Evolutionary conservation across 1,284 basidiomycete species (phyloP).

Genomic region (Rhodotorula sp.): DNA sequence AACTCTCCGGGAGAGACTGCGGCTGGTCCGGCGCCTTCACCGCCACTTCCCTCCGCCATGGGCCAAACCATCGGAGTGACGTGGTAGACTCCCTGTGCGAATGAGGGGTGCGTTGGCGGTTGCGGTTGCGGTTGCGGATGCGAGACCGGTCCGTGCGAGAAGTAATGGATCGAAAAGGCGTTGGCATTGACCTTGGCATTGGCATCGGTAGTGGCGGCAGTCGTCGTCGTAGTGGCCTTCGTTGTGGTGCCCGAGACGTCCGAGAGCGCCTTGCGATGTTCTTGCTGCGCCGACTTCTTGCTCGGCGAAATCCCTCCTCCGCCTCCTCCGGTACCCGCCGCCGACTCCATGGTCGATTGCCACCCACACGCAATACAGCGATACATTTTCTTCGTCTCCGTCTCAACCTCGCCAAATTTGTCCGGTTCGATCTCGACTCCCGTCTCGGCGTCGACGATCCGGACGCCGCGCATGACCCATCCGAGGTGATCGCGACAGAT

Average conservation of each 20-base stretch:
- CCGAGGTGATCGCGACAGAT: conserved; percentile 26
- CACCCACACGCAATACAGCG: conserved; percentile 11
- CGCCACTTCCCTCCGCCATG: too few relatives aligned
- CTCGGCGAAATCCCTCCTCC: neutral
- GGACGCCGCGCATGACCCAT: conserved; percentile 3
- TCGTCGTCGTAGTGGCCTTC: neutral
- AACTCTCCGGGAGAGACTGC: too few relatives aligned
- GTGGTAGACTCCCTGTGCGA: too few relatives aligned
- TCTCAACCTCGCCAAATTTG: neutral
- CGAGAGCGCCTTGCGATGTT: neutral
- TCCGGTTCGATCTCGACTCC: neutral
- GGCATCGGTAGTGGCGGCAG: neutral
- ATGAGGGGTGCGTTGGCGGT: too few relatives aligned
- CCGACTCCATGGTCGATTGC: conserved; percentile 3
- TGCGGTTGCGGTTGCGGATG: neutral
- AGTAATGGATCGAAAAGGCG: conserved; percentile 31
- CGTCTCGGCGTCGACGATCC: neutral
- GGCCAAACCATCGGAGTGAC: too few relatives aligned
- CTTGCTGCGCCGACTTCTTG: neutral
- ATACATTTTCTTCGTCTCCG: conserved; percentile 9
- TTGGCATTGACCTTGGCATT: neutral
- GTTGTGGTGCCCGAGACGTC: too few relatives aligned
- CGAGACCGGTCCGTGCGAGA: conserved; percentile 13
- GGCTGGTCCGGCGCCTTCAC: too few relatives aligned
- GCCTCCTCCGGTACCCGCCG: neutral